A percentile compares a stretch with the other conserved stretches of the same genome.
Evolutionary conservation across 495 filamentous ascomycete genomes (phyloP).

Genomic region (Hyaloscypha finlandica): DNA sequence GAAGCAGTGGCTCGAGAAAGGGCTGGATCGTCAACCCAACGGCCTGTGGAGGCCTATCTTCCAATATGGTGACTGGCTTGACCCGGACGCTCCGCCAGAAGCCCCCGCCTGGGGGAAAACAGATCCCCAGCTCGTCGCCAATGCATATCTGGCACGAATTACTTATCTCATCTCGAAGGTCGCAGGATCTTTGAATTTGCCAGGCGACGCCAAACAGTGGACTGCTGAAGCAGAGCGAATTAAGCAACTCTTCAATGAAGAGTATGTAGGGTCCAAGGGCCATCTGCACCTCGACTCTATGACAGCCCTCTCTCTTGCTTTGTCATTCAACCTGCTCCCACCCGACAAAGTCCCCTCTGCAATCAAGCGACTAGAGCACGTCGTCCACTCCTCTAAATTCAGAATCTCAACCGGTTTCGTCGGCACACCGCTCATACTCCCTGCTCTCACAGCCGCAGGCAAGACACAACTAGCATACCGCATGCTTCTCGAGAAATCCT

Average conservation of each 20-base stretch:
- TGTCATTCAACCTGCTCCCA: conserved; percentile 48
- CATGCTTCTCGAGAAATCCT: conserved; percentile 33
- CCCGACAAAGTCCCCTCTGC: conserved; percentile 29
- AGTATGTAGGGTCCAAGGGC: conserved; percentile 44
- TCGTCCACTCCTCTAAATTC: conserved; percentile 45
- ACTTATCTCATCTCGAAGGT: conserved; percentile 36
- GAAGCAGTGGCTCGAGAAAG: conserved; percentile 49
- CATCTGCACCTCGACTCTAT: conserved; percentile 48
- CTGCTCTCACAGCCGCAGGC: conserved; percentile 42
- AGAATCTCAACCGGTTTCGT: conserved; percentile 56
- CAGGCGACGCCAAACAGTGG: conserved; percentile 36
- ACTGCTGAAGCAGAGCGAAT: conserved; percentile 31
- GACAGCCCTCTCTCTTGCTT: conserved; percentile 46
- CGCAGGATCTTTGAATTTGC: conserved; percentile 35
- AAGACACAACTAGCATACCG: conserved; percentile 36
- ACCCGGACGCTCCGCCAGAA: conserved; percentile 48
- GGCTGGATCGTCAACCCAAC: conserved; percentile 42
- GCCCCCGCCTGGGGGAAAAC: conserved; percentile 44
- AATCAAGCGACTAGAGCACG: conserved; percentile 36
- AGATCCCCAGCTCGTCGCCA: conserved; percentile 45
- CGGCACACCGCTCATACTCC: conserved; percentile 51
- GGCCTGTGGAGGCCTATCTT: conserved; percentile 44
- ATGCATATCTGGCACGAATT: conserved; percentile 54
- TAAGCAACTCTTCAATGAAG: conserved; percentile 40
- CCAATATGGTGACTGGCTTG: conserved; percentile 56